Base-by-base conservation (phyloP, 208 protist species). In the Sergeia podlipaevii region DNA sequence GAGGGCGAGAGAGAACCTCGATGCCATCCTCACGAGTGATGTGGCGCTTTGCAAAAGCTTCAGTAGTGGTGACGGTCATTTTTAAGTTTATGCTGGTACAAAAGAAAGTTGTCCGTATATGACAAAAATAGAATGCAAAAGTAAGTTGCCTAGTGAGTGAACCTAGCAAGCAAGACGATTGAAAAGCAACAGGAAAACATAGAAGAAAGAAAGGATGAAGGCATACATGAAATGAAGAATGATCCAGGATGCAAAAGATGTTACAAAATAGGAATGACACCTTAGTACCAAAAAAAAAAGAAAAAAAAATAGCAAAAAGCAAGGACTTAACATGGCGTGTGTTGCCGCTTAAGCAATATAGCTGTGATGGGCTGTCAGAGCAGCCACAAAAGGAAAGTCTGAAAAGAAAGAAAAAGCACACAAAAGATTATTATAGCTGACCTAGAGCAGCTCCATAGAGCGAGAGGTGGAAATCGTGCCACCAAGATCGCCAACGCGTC, bases 401-500 rank as follows among this genome's bases (percentile, higher is more conserved):
- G 17, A 48, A 57, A 24, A 49, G 6, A 52, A 54, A 55, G 64
- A 38, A 55, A 38, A 55, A 49, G 30, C 43, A 20, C 3, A 6
- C 17, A 26, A 15, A 56, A 4, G 13, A 4, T 63, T 45, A 74
- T n/a, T 39, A 11, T 43, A 11, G 10, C 13, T 46, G 34, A 46
- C 15, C 27, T 72, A 74, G 26, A 93, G 42, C 26, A 57, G 37
- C 39, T 94, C 87, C 47, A 72, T 74, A 7, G 80, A 85, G n/a
- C 75, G 72, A 15, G 82, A 89, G 10, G 80, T 91, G 5, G 83
- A 89, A 61, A 88, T 89, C 38, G 70, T 63, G 17, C 74, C 74
- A 28, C 82, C 80, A 38, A 90, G 54, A 43, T 91, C 80, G 27
- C 87, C 87, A 1, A 94, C 83, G 10, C 87, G 77, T 33, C 87